Conservation (phyloP, 768 basidiomycete genomes). For the Pisolithus orientalis region DNA sequence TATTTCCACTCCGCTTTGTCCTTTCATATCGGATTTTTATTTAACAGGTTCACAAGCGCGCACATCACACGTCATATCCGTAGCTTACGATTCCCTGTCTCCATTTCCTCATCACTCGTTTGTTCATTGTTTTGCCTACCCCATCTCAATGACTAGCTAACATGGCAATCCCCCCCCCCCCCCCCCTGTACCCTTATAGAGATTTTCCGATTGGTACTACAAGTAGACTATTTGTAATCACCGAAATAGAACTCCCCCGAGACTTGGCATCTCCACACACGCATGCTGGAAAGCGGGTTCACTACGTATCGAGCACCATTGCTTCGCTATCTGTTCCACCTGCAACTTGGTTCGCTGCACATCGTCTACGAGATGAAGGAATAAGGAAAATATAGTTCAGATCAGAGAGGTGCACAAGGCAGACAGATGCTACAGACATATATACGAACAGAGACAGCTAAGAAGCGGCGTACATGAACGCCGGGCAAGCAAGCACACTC, state of each 20-base stretch:
- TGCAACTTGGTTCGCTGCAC: not conserved
- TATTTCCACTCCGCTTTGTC: not conserved
- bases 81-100: not conserved
- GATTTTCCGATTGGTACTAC: not conserved
- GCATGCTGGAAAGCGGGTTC: too few relatives aligned
- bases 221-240: not conserved
- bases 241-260: too few relatives aligned
- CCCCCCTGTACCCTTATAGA: not conserved
- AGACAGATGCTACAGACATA: not conserved
- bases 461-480: not conserved
- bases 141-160: not conserved
- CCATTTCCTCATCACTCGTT: not conserved
- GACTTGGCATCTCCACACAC: too few relatives aligned
- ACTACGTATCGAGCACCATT: too few relatives aligned
- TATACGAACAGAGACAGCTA: not conserved
- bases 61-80: not conserved
- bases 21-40: not conserved
- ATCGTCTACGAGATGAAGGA: not conserved
- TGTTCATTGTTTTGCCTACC: not conserved
- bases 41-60: not conserved
- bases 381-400: not conserved
- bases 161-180: not conserved
- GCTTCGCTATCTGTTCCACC: not conserved
- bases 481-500: not conserved
- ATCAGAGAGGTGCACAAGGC: not conserved